Percentiles rank a stretch among this genome's conserved stretches.
Conservation (phyloP, 2,329 filamentous ascomycete genomes). For the Lasiodiplodia theobromae region DNA sequence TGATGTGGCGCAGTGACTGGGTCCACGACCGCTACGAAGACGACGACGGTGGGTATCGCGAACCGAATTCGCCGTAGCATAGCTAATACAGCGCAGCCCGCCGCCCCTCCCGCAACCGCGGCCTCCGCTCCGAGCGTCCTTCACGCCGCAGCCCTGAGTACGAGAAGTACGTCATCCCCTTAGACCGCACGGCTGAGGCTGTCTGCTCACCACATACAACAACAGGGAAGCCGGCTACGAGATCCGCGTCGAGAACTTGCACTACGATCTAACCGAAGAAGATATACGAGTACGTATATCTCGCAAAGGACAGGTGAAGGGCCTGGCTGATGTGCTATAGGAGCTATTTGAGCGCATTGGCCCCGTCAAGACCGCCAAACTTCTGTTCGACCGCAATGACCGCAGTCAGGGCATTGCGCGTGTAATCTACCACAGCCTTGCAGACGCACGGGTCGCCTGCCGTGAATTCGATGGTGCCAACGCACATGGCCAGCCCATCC, state of each 20-base stretch:
- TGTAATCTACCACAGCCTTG: conserved; percentile 76
- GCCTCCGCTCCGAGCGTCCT: conserved; percentile 36
- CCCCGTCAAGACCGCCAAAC: conserved; percentile 69
- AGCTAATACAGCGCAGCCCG: conserved; percentile 32
- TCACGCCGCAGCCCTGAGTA: conserved; percentile 34
- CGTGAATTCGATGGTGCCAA: conserved; percentile 88
- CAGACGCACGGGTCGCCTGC: conserved; percentile 77
- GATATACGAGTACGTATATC: conserved; percentile 72
- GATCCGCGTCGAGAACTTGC: conserved; percentile 85
- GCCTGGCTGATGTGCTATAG: conserved; percentile 54
- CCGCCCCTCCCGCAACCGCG: conserved; percentile 31
- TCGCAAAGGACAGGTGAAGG: neutral
- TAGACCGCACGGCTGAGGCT: neutral
- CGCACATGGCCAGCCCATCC: conserved; percentile 82
- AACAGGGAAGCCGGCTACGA: conserved; percentile 69
- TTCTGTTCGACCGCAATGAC: conserved; percentile 86
- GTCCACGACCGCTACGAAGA: conserved; percentile 91
- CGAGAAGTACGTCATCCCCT: conserved; percentile 12
- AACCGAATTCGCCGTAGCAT: conserved; percentile 34
- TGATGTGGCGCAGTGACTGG: conserved; percentile 72
- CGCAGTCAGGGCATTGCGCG: conserved; percentile 86
- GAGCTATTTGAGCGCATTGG: conserved; percentile 83
- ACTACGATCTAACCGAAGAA: conserved; percentile 87
- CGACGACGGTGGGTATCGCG: conserved; percentile 47
- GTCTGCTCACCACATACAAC: conserved; percentile 9